Percentiles rank a stretch among this genome's conserved stretches.
These are phyloP conservation scores for Petrea volubilis DNA, from an alignment of 257 asterid species.

Conservation along the genomic window DNA sequence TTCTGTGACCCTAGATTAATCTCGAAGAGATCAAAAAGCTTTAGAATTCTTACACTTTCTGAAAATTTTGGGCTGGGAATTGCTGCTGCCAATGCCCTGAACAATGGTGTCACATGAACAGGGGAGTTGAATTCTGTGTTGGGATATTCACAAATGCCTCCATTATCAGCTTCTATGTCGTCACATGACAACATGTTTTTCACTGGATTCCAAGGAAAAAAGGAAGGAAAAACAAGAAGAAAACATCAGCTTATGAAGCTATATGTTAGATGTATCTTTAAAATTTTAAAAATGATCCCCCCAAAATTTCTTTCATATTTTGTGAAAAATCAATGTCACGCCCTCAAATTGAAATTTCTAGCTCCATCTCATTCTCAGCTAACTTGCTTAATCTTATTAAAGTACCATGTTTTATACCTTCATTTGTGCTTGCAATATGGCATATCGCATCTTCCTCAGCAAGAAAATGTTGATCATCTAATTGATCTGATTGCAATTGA, in stretches of 20 bases:
- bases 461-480: slow-evolving; percentile 36
- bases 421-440: slow-evolving; percentile 32
- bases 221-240: too few species aligned
- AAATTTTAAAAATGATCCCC: too few species aligned
- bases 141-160: slow-evolving; percentile 33
- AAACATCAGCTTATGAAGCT: too few species aligned
- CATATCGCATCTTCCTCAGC: slow-evolving; percentile 42
- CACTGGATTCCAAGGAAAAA: slow-evolving; percentile 13
- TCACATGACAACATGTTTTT: slow-evolving; percentile 36
- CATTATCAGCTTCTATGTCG: slow-evolving; percentile 28
- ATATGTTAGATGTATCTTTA: too few species aligned
- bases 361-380: neutral
- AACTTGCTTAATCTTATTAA: neutral
- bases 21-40: neutral
- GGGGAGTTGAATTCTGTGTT: slow-evolving; percentile 65
- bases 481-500: slow-evolving; percentile 40
- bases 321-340: too few species aligned
- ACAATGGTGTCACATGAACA: slow-evolving; percentile 68
- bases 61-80: slow-evolving; percentile 90
- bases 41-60: slow-evolving; percentile 74
- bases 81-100: slow-evolving; percentile 81
- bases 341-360: too few species aligned
- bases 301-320: neutral
- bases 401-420: slow-evolving; percentile 39
- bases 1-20: neutral